A percentile compares a stretch with the other conserved stretches of the same genome.
These are phyloP conservation scores for Dactylellina haptotyla DNA, from an alignment of 2,329 filamentous ascomycete genomes.

Conservation along the genomic window DNA sequence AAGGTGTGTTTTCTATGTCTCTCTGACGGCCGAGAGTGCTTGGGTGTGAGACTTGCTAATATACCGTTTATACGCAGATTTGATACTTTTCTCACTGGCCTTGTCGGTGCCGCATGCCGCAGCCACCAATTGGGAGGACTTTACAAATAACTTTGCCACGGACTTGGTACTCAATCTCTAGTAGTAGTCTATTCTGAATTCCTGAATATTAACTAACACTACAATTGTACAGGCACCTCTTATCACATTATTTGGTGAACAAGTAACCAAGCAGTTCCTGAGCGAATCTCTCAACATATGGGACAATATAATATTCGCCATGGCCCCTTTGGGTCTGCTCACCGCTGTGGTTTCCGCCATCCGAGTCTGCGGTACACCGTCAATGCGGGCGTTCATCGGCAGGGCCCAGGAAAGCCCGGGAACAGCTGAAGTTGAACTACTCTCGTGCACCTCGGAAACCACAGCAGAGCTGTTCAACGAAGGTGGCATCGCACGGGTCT, in stretches of 20 bases:
- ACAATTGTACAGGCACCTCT: conserved; percentile 56
- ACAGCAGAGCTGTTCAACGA: conserved; percentile 30
- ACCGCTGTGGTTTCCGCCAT: conserved; percentile 61
- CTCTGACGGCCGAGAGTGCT: not conserved
- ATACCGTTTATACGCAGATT: not conserved
- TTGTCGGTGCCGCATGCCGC: not conserved
- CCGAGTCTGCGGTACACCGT: conserved; percentile 58
- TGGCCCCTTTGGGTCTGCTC: conserved; percentile 60
- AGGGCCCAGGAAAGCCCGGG: conserved; percentile 31
- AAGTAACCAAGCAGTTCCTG: conserved; percentile 62
- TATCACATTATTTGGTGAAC: conserved; percentile 62
- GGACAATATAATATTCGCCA: conserved; percentile 55
- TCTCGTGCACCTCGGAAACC: conserved; percentile 41
- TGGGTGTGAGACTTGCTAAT: not conserved
- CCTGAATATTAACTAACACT: not conserved
- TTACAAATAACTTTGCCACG: conserved; percentile 44
- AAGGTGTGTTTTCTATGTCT: not conserved
- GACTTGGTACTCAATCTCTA: conserved; percentile 17
- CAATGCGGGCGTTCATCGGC: conserved; percentile 39
- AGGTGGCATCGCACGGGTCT: conserved; percentile 42
- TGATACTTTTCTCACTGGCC: not conserved
- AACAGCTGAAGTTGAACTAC: conserved; percentile 30
- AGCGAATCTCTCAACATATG: conserved; percentile 58
- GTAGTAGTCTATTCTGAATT: not conserved
- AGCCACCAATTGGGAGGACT: conserved; percentile 38